Base-by-base conservation (phyloP, 75 land plant species). In the Chamaecyparis obtusa region DNA sequence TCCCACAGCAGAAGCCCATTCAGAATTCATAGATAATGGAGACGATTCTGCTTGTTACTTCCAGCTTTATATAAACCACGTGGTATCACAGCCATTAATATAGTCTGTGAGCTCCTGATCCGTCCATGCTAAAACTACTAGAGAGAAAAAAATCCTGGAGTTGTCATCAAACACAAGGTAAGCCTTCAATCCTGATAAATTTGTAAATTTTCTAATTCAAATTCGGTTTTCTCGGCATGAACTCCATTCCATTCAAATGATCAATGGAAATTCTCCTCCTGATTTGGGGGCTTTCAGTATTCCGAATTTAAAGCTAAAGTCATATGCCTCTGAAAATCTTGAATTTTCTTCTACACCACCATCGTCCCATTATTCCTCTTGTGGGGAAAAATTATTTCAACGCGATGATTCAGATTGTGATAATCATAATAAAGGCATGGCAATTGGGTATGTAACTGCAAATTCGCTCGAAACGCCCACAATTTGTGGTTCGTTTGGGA, bases 181-280 rank as follows among this genome's bases (percentile, higher is more conserved):
- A 51, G 54, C 15, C 10, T 51, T 51, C 11, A 51, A 51, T 11
- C 54, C 54, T 51, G 54, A 64, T 64, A 24, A 21, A 19, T 64
- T 64, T 64, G 69, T 64, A 19, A 17, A 0, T 19, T 64, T 24
- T 64, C 5, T 1, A 44, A 44, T 64, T 64, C 54, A 51, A 24
- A 24, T 5, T 64, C 24, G 8, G 7, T 64, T 24, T 64, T 64
- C 21, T 1, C 9, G 69, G 69, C 24, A 64, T 64, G 69, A 64
- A 24, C 24, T 21, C 21, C 69, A 64, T 64, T 64, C 69, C n/a
- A 5, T 64, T 64, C 44, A 78, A 78, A 78, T 78, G 81, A 78
- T 78, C 44, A 78, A 78, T 39, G 81, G 44, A 41, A 24, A 7
- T 78, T 78, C 80, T 77, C 44, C 80, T 77, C 81, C 81, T 19